Evolutionary conservation across 768 basidiomycete genomes (phyloP), one percentile per base, ranked within the genome.

Genomic region (Strobilomyces confusus): DNA sequence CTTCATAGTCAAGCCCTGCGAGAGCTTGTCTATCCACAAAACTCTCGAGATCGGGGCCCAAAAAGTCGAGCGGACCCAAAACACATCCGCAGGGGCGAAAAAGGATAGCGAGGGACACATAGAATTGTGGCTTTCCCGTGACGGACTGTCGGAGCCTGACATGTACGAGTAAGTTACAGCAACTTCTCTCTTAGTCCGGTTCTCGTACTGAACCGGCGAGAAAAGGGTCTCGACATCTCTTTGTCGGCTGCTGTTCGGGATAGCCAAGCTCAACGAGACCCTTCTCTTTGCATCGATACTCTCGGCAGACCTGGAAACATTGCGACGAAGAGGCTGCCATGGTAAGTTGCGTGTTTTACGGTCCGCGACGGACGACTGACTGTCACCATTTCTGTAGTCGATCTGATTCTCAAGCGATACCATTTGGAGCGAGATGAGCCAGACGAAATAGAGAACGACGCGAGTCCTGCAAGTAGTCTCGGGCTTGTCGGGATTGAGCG

Each of bases 401-500:
- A 48, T 19, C 13, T 20, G 25, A 43, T 50, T 4, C 49, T 50
- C 49, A 50, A 43, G 20, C 41, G 45, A 11, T 22, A 8, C 11
- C 45, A 34, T 17, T 1, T 30, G 19, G 44, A 44, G 19, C 45
- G 15, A 23, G 45, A 34, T 15, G 20, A 23, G 3, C 6, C 32
- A 17, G 34, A 34, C 14, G 9, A 41, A 22, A 38, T 1, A 8
- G 19, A 38, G n/a, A 8, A n/a, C 19, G 19, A 38, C 8, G 37
- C 9, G 17, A 17, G 1, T 3, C 6, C 12, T 20, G 3, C 40
- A 6, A 23, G 12, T 14, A 23, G 7, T 14, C 22, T 4, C 5
- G 40, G 15, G 20, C 40, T 23, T 41, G 20, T 41, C 40, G 23
- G 40, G 40, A 41, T 11, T 41, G 1, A 90, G 57, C 91, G 95